Conservation (phyloP, 1,284 basidiomycete genomes). For the Tetrapyrgos nigripes region DNA sequence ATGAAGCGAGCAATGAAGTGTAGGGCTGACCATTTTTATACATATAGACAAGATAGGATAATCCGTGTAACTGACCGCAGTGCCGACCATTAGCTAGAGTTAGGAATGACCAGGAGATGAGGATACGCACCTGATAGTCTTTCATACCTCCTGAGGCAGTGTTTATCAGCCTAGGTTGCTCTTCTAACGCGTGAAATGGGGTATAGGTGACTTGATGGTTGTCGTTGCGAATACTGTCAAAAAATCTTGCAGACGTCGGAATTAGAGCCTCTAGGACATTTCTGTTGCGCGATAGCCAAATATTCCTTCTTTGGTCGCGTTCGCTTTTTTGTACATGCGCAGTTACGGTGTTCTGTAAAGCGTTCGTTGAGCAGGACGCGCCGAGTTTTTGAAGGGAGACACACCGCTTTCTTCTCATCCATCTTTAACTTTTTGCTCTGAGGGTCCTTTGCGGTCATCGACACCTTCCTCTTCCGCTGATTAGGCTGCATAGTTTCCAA, state of each 20-base stretch:
- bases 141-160: conserved; percentile 56
- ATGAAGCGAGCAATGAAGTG: background rate
- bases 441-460: background rate
- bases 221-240: conserved; percentile 30
- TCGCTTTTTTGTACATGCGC: conserved; percentile 37
- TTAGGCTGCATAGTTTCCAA: background rate
- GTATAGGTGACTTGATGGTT: conserved; percentile 35
- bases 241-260: conserved; percentile 37
- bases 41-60: conserved; percentile 62
- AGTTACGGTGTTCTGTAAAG: conserved; percentile 40
- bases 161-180: conserved; percentile 51
- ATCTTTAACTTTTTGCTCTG: conserved; percentile 39
- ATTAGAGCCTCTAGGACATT: conserved; percentile 49
- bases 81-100: conserved; percentile 8
- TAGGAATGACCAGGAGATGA: background rate
- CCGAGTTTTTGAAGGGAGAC: conserved; percentile 9
- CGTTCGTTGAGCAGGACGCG: background rate
- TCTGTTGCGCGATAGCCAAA: conserved; percentile 47
- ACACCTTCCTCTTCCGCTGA: background rate
- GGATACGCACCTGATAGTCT: conserved; percentile 57
- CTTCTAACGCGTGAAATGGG: conserved; percentile 44
- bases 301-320: conserved; percentile 43
- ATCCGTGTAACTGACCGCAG: conserved; percentile 49
- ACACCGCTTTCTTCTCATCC: conserved; percentile 45
- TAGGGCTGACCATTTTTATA: conserved; percentile 53